These are phyloP conservation scores for Apiospora saccharicola DNA, from an alignment of 2,329 filamentous ascomycete genomes.

Conservation along the genomic window DNA sequence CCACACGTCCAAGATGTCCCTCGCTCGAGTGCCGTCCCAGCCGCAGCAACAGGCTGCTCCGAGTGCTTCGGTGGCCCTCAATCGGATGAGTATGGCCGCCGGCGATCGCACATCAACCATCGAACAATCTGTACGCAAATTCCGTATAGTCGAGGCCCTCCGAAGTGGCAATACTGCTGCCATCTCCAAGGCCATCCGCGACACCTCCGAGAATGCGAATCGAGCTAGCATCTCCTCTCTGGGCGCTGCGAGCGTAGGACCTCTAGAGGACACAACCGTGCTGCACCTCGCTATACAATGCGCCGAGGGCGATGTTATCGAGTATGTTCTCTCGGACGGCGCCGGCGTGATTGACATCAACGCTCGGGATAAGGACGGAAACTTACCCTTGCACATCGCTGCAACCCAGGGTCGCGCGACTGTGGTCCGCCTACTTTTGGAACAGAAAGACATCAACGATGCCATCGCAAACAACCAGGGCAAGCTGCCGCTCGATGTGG, in stretches of 20 bases:
- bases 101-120: conserved; percentile 47
- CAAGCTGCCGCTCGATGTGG: conserved; percentile 85
- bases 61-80: not conserved
- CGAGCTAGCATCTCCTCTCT: conserved; percentile 66
- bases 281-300: conserved; percentile 95
- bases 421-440: conserved; percentile 84
- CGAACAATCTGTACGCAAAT: conserved; percentile 93
- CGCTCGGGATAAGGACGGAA: conserved; percentile 89
- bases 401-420: conserved; percentile 81
- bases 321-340: conserved; percentile 88
- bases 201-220: conserved; percentile 61
- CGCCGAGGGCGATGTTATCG: conserved; percentile 89
- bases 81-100: not conserved
- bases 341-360: conserved; percentile 79
- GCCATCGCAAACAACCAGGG: conserved; percentile 84
- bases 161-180: conserved; percentile 89
- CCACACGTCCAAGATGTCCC: conserved; percentile 55
- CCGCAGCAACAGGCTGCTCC: conserved; percentile 31
- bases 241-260: conserved; percentile 49
- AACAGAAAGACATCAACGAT: conserved; percentile 86
- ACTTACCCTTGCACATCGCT: conserved; percentile 90
- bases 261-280: conserved; percentile 84
- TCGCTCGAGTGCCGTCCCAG: conserved; percentile 51
- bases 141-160: conserved; percentile 91
- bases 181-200: conserved; percentile 85